These are phyloP conservation scores for Alternaria novae-zelandiae DNA, from an alignment of 2,329 filamentous ascomycete genomes.

Conservation along the genomic window DNA sequence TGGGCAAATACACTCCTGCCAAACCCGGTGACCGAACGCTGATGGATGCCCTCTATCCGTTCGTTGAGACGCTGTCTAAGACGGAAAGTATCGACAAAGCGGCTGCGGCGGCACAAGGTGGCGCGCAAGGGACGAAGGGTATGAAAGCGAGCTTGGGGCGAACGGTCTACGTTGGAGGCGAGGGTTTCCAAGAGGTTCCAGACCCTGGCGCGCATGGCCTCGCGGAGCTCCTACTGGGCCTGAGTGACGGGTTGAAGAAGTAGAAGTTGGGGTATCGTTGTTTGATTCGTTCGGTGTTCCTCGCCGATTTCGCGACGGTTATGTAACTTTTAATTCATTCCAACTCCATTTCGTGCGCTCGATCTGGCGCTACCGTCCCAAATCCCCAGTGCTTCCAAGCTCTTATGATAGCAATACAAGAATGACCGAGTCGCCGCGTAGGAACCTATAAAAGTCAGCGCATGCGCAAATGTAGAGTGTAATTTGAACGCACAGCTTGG, in stretches of 20 bases:
- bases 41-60: constrained; percentile 88
- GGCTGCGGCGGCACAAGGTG: constrained; percentile 75
- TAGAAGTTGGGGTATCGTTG: constrained; percentile 37
- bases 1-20: constrained; percentile 87
- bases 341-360: constrained; percentile 30
- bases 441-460: constrained; percentile 65
- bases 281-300: constrained; percentile 35
- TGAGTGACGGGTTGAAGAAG: constrained; percentile 64
- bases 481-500: constrained; percentile 79
- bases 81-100: constrained; percentile 74
- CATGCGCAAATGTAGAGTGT: background rate
- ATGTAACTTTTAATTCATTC: constrained; percentile 44
- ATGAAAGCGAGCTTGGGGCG: constrained; percentile 90
- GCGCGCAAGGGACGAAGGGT: constrained; percentile 82
- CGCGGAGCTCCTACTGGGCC: constrained; percentile 79
- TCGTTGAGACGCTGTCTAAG: constrained; percentile 73
- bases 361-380: constrained; percentile 10
- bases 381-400: constrained; percentile 8
- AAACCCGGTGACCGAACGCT: constrained; percentile 88
- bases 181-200: constrained; percentile 73
- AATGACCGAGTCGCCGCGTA: constrained; percentile 87
- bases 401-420: constrained; percentile 78
- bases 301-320: constrained; percentile 33
- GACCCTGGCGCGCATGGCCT: constrained; percentile 82
- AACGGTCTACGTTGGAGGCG: constrained; percentile 78